phyloP scores from a whole-genome alignment of 805 yeast species.

The Candida dajiaensis region DNA sequence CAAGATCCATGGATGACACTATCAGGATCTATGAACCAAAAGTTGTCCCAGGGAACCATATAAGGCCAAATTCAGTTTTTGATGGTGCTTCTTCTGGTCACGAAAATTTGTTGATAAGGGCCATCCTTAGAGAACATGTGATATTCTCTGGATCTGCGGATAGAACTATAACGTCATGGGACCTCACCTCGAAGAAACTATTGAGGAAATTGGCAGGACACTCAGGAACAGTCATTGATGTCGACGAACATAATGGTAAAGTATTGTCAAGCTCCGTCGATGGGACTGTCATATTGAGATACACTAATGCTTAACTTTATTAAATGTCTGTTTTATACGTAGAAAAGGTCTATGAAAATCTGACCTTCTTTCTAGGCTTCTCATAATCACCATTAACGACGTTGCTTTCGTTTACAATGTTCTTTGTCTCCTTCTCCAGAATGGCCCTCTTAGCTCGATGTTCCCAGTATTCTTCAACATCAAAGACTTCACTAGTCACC shows the following conservation, averaged over 20 bases:
- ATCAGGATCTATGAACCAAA: constrained; percentile 51
- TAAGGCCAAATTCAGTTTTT: constrained; percentile 37
- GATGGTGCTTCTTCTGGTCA: constrained; percentile 53
- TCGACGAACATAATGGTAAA: constrained; percentile 41
- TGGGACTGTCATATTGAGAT: constrained; percentile 46
- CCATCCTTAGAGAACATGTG: constrained; percentile 37
- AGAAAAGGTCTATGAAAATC: constrained; percentile 7
- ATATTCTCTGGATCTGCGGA: constrained; percentile 60
- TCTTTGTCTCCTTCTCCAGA: background rate
- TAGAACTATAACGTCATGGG: constrained; percentile 55
- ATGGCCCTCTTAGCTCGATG: no score
- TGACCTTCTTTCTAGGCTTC: constrained; percentile 5
- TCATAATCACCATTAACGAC: background rate
- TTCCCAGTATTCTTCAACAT: background rate
- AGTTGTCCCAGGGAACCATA: constrained; percentile 29
- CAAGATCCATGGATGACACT: constrained; percentile 52
- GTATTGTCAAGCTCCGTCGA: constrained; percentile 49
- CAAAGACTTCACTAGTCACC: background rate
- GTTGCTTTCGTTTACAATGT: background rate
- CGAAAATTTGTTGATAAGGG: constrained; percentile 47
- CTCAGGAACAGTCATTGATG: constrained; percentile 53
- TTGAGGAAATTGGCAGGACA: constrained; percentile 53
- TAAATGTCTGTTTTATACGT: background rate
- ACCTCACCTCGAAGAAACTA: constrained; percentile 42
- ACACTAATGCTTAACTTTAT: constrained; percentile 2